phyloP scores from a whole-genome alignment of 208 protist species.

The Polymyxa betae region DNA sequence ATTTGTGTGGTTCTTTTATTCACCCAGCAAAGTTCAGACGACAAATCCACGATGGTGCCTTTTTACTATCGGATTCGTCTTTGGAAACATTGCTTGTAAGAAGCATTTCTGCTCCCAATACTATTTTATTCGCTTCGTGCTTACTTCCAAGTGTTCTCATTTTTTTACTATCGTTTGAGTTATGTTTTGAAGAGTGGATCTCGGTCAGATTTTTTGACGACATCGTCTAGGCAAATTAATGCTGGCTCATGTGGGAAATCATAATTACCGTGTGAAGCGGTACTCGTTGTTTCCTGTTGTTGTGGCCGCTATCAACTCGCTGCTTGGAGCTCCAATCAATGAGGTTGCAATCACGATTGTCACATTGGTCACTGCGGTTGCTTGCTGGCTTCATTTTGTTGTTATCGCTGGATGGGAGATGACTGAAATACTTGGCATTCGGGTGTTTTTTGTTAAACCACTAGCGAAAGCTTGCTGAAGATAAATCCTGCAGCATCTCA shows the following conservation, averaged over 20 bases:
- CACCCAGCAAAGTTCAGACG: neutral
- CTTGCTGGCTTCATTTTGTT: slow-evolving; percentile 28
- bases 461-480: too few species aligned
- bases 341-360: neutral
- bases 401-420: neutral
- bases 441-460: neutral
- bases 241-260: neutral
- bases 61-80: neutral
- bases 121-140: neutral
- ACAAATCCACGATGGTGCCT: slow-evolving; percentile 24
- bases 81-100: slow-evolving; percentile 39
- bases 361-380: neutral
- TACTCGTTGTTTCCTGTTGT: neutral
- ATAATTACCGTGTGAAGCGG: neutral
- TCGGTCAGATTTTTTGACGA: too few species aligned
- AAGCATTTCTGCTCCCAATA: too few species aligned
- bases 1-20: neutral
- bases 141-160: neutral
- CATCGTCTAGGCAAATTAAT: slow-evolving; percentile 36
- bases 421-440: neutral
- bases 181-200: too few species aligned
- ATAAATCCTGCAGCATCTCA: too few species aligned
- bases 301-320: neutral
- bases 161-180: neutral
- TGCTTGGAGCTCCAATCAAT: neutral